phyloP scores from a whole-genome alignment of 1,284 basidiomycete genomes.

The Entoloma clypeatum region DNA sequence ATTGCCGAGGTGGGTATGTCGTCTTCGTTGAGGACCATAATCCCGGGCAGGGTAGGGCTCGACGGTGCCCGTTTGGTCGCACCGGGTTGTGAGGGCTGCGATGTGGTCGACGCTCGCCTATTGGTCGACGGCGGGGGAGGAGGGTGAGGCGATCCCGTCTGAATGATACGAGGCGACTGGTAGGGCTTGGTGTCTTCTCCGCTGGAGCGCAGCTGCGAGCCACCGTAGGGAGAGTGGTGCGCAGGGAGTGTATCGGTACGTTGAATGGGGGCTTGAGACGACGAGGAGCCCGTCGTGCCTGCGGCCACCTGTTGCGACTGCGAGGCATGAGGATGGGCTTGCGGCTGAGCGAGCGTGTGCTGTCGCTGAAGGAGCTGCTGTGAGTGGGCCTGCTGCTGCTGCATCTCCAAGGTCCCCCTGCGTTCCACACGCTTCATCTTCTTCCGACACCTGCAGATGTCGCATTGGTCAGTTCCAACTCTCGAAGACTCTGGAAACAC shows the following conservation, averaged over 20 bases:
- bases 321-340: conserved; percentile 12
- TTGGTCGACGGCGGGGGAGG: neutral
- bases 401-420: conserved; percentile 58
- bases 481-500: conserved; percentile 20
- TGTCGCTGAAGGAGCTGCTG: no score
- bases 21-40: conserved; percentile 18
- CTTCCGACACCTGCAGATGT: conserved; percentile 58
- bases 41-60: conserved; percentile 11
- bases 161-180: no score
- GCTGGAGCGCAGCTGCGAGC: neutral
- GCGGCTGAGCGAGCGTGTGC: conserved; percentile 13
- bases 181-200: conserved; percentile 10
- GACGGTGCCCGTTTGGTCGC: conserved; percentile 3
- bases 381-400: no score
- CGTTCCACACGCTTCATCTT: conserved; percentile 83
- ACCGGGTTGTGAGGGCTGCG: neutral
- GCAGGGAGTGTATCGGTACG: conserved; percentile 17
- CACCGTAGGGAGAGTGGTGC: conserved; percentile 9
- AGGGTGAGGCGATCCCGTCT: no score
- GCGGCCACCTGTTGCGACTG: conserved; percentile 10
- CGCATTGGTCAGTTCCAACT: conserved; percentile 9
- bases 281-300: conserved; percentile 10
- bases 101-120: neutral
- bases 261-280: conserved; percentile 13
- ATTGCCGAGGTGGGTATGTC: conserved; percentile 24